Conservation (phyloP, 2,329 filamentous ascomycete species). For the Phoma herbarum region DNA sequence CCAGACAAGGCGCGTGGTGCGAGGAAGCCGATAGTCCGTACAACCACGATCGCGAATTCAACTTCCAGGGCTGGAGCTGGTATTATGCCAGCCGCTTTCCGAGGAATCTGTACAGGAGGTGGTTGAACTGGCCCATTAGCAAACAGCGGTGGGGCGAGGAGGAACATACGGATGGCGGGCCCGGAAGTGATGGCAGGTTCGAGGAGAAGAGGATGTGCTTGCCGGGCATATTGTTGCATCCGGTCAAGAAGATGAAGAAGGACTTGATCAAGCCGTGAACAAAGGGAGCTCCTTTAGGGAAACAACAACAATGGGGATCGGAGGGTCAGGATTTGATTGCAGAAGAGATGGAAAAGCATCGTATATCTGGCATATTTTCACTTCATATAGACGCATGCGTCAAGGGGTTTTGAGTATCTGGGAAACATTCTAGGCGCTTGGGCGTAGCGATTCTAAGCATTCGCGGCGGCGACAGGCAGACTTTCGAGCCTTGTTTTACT, state of each 20-base stretch:
- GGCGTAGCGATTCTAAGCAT: neutral
- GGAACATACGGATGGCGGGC: conserved; percentile 63
- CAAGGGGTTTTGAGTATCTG: neutral
- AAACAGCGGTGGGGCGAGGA: conserved; percentile 81
- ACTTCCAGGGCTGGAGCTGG: conserved; percentile 87
- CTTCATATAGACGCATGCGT: neutral
- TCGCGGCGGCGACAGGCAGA: neutral
- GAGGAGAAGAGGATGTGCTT: conserved; percentile 84
- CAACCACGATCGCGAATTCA: conserved; percentile 79
- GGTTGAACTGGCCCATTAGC: conserved; percentile 83
- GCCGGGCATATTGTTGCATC: conserved; percentile 88
- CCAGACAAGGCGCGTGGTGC: conserved; percentile 63
- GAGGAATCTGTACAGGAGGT: conserved; percentile 81
- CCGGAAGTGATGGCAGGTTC: conserved; percentile 54
- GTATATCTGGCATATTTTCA: conserved; percentile 1
- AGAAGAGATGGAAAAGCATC: neutral
- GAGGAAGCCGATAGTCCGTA: conserved; percentile 55
- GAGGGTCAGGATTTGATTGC: too few species aligned
- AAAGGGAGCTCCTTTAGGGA: too few species aligned
- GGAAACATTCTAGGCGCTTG: neutral
- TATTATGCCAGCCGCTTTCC: conserved; percentile 90
- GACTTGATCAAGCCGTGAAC: conserved; percentile 32
- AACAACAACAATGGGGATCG: too few species aligned
- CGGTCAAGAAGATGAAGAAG: conserved; percentile 71
- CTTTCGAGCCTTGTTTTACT: neutral